These are phyloP conservation scores for Russula vinacea DNA, from an alignment of 768 basidiomycete species.

Conservation along the genomic window DNA sequence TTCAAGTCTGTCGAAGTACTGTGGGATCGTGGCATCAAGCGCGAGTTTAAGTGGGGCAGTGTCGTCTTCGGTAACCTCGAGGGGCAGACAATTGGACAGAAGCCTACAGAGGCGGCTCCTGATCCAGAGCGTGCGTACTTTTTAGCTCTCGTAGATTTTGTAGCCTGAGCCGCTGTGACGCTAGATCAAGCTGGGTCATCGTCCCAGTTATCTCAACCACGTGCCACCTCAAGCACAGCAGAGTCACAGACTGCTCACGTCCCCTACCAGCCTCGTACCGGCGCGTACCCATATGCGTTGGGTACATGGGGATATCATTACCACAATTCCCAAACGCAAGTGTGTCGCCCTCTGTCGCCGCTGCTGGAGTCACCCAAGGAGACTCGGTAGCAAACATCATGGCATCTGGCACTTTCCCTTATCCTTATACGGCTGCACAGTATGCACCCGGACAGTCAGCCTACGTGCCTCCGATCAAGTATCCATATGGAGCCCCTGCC, in stretches of 20 bases:
- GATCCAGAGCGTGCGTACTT: constrained; percentile 47
- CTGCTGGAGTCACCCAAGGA: constrained; percentile 6
- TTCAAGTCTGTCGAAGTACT: constrained; percentile 71
- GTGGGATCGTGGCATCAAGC: constrained; percentile 71
- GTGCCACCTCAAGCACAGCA: not conserved
- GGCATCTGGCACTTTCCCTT: constrained; percentile 18
- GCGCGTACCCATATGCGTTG: constrained; percentile 9
- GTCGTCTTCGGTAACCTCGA: constrained; percentile 76
- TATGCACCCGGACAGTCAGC: constrained; percentile 11
- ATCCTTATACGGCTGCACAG: constrained; percentile 19
- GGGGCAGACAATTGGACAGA: constrained; percentile 61
- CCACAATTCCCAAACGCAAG: constrained; percentile 1
- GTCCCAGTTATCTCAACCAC: constrained; percentile 4
- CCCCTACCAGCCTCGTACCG: constrained; percentile 13
- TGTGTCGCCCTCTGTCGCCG: not conserved
- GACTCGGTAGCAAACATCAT: constrained; percentile 8
- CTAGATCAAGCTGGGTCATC: constrained; percentile 9
- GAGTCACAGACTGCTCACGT: constrained; percentile 7
- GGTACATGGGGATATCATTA: constrained; percentile 22
- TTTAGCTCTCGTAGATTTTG: not conserved
- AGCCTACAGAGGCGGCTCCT: constrained; percentile 54
- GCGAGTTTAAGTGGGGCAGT: constrained; percentile 81
- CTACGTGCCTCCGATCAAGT: constrained; percentile 27
- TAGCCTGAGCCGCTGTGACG: constrained; percentile 10
- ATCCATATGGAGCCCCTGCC: constrained; percentile 24